phyloP scores from a whole-genome alignment of 805 yeast genomes.

The Candida glaebosa region DNA sequence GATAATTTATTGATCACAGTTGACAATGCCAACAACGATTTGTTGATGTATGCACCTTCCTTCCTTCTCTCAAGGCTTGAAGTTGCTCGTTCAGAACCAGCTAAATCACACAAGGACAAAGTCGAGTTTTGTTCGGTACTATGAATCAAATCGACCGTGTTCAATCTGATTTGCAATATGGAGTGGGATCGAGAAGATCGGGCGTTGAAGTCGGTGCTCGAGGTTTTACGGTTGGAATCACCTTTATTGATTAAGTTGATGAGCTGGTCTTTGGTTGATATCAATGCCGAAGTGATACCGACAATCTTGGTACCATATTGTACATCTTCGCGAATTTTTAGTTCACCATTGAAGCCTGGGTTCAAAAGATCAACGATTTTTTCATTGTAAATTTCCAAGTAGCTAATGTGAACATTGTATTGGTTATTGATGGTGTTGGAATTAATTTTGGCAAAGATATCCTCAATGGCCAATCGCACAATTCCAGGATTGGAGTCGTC shows the following conservation, averaged over 20 bases:
- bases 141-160: conserved; percentile 36
- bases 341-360: conserved; percentile 37
- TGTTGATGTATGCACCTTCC: conserved; percentile 92
- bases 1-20: conserved; percentile 86
- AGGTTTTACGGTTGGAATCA: conserved; percentile 70
- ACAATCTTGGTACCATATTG: conserved; percentile 67
- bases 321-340: conserved; percentile 76
- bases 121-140: conserved; percentile 50
- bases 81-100: conserved; percentile 92
- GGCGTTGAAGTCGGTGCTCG: conserved; percentile 85
- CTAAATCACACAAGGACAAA: conserved; percentile 86
- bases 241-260: conserved; percentile 61
- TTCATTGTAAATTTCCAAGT: conserved; percentile 86
- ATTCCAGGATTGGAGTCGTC: conserved; percentile 60
- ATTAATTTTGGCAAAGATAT: conserved; percentile 50
- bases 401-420: conserved; percentile 58
- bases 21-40: conserved; percentile 83
- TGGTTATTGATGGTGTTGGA: conserved; percentile 22
- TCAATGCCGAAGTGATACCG: conserved; percentile 66
- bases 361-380: conserved; percentile 72
- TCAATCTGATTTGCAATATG: conserved; percentile 65
- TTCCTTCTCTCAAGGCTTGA: conserved; percentile 74
- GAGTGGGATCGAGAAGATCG: conserved; percentile 92
- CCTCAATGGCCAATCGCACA: conserved; percentile 62
- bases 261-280: conserved; percentile 56